A percentile compares a stretch with the other conserved stretches of the same genome.
Conservation (phyloP, 306 rosid species). For the Ceratonia siliqua region DNA sequence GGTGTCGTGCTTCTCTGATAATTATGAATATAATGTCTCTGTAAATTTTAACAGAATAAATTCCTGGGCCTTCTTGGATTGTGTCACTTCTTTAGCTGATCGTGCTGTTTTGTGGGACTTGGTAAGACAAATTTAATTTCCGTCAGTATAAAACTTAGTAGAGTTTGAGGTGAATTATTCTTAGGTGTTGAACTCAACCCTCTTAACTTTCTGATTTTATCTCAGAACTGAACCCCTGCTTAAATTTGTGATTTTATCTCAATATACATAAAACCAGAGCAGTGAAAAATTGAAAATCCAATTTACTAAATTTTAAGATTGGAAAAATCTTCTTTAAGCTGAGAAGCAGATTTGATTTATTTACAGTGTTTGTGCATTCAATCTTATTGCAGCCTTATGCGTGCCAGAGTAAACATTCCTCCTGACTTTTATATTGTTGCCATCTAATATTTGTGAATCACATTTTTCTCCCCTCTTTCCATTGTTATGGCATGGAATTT, state of each 20-base stretch:
- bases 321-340: conserved; percentile 5
- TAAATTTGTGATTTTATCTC: neutral
- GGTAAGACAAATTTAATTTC: conserved; percentile 14
- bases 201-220: neutral
- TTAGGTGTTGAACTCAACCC: conserved; percentile 13
- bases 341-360: neutral
- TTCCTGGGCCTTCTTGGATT: neutral
- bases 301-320: neutral
- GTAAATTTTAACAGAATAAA: neutral
- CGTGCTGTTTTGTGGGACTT: neutral
- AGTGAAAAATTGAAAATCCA: neutral
- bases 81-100: neutral
- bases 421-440: neutral
- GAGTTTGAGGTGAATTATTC: neutral
- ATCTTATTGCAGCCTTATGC: neutral
- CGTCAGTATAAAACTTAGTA: neutral
- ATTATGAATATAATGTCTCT: neutral
- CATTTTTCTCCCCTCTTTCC: neutral
- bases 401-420: neutral
- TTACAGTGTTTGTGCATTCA: neutral
- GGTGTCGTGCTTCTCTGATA: conserved; percentile 10
- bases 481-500: neutral
- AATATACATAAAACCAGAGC: neutral
- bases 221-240: no score
- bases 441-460: neutral